Percentiles rank a stretch among this genome's conserved stretches.
Evolutionary conservation across 2,329 filamentous ascomycete species (phyloP).

Genomic region (Colletotrichum spaethianum): DNA sequence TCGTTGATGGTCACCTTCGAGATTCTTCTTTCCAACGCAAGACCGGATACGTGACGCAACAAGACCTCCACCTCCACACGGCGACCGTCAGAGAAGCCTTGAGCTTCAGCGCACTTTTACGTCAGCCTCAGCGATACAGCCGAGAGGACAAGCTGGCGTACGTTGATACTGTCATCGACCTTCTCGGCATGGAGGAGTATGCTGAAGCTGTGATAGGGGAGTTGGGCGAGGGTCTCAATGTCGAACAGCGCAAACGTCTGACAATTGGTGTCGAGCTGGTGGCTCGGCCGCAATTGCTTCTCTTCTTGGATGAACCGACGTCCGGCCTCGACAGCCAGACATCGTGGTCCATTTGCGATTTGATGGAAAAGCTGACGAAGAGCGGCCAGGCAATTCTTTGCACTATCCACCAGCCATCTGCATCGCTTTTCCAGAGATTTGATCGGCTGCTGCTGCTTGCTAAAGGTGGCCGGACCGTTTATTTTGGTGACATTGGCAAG

Average conservation of each 20-base stretch:
- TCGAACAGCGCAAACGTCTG: constrained; percentile 67
- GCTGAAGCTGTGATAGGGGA: constrained; percentile 79
- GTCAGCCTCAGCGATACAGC: constrained; percentile 73
- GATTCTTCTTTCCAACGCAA: constrained; percentile 78
- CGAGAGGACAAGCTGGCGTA: constrained; percentile 46
- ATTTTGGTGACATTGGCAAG: constrained; percentile 67
- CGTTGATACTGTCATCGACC: constrained; percentile 49
- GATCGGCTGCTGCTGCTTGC: constrained; percentile 39
- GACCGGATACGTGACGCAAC: constrained; percentile 77
- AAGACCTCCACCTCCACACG: constrained; percentile 61
- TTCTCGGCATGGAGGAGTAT: constrained; percentile 69
- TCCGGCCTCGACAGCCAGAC: constrained; percentile 83
- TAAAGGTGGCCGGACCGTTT: constrained; percentile 57
- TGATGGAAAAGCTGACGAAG: constrained; percentile 75
- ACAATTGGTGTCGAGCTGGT: constrained; percentile 85
- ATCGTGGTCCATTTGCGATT: constrained; percentile 80
- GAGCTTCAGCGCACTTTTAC: constrained; percentile 76
- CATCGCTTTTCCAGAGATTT: constrained; percentile 40
- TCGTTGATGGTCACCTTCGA: constrained; percentile 74
- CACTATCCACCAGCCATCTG: constrained; percentile 43
- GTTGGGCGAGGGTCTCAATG: constrained; percentile 68
- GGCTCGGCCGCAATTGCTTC: constrained; percentile 79
- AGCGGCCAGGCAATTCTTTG: constrained; percentile 61
- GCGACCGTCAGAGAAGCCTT: constrained; percentile 73
- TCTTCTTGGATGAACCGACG: constrained; percentile 85